Conservation (phyloP, 2,329 filamentous ascomycete species). For the Diplodia scrobiculata region DNA sequence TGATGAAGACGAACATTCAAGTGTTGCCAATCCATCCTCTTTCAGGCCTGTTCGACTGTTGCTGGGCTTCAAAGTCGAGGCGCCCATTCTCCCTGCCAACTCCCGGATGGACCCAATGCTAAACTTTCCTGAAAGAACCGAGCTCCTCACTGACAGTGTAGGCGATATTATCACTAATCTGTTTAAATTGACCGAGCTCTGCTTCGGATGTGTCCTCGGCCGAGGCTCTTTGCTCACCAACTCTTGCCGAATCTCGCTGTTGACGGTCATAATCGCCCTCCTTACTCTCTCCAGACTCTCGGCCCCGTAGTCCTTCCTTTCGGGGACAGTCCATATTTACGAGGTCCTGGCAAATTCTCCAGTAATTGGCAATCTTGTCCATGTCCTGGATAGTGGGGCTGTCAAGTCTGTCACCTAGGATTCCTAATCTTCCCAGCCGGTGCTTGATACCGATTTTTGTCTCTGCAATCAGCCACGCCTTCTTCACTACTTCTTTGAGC, state of each 20-base stretch:
- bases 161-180: neutral
- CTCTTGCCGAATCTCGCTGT: neutral
- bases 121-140: neutral
- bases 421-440: neutral
- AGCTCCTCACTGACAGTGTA: neutral
- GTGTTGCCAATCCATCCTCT: neutral
- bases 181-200: conserved; percentile 11
- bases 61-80: neutral
- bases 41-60: neutral
- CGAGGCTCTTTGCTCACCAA: neutral
- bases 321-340: conserved; percentile 5
- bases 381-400: neutral
- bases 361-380: neutral
- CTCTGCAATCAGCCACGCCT: neutral
- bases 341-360: neutral
- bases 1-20: neutral
- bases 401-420: too few relatives aligned
- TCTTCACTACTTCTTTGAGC: neutral
- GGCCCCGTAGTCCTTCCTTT: neutral
- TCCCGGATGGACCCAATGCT: neutral
- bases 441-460: neutral
- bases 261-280: neutral
- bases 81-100: neutral
- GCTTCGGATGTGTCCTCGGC: neutral
- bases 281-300: neutral